Evolutionary conservation across 345 rosid genomes (phyloP).

Genomic region (Gynandropsis gynandra): DNA sequence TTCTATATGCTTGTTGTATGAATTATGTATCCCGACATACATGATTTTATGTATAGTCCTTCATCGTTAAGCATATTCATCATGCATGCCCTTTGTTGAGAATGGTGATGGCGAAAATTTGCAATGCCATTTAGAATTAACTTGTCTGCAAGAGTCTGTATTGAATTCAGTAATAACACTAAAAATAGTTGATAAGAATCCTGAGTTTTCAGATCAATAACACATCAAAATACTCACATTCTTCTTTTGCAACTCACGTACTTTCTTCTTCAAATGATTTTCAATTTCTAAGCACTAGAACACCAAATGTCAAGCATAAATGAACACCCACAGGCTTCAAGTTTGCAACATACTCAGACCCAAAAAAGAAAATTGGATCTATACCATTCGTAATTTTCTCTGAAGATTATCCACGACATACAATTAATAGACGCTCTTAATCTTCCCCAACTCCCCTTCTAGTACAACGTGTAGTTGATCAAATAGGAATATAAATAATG

Average conservation of each 20-base stretch:
- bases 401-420: slow-evolving; percentile 66
- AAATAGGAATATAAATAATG: slow-evolving; percentile 30
- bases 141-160: slow-evolving; percentile 55
- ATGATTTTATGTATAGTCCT: slow-evolving; percentile 40
- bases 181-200: slow-evolving; percentile 9
- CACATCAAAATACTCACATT: slow-evolving; percentile 43
- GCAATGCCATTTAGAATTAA: slow-evolving; percentile 39
- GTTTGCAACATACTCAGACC: not conserved
- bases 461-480: slow-evolving; percentile 85
- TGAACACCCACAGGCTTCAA: slow-evolving; percentile 1
- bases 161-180: slow-evolving; percentile 23
- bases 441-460: slow-evolving; percentile 68
- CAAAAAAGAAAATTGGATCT: slow-evolving; percentile 17
- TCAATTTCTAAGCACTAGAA: slow-evolving; percentile 88
- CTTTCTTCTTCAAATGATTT: slow-evolving; percentile 79
- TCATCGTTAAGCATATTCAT: slow-evolving; percentile 54
- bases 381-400: slow-evolving; percentile 75
- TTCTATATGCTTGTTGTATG: slow-evolving; percentile 28
- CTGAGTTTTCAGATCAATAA: slow-evolving; percentile 1
- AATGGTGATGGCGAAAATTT: slow-evolving; percentile 50
- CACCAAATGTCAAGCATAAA: slow-evolving; percentile 22
- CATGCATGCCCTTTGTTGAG: slow-evolving; percentile 48
- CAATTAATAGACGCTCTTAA: slow-evolving; percentile 45
- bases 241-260: slow-evolving; percentile 69
- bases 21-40: slow-evolving; percentile 31